These are phyloP conservation scores for Spergularia marina DNA, from an alignment of 148 eudicot genomes.

Conservation along the genomic window DNA sequence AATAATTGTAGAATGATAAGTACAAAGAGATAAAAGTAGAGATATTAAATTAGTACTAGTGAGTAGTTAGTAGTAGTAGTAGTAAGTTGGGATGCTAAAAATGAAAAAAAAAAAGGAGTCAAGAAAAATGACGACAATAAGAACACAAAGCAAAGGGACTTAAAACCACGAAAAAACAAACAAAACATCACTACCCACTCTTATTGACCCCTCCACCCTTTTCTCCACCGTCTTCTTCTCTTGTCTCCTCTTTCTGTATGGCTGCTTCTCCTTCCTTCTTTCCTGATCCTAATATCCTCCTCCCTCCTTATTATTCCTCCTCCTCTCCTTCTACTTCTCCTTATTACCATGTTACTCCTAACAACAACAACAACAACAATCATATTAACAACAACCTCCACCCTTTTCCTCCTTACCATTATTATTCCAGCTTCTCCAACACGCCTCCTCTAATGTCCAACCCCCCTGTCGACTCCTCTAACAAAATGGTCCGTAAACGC, in stretches of 20 bases:
- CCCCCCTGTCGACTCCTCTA: background rate
- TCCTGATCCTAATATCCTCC: slow-evolving; percentile 33
- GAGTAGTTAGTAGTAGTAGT: background rate
- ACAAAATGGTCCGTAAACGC: slow-evolving; percentile 63
- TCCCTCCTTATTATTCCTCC: slow-evolving; percentile 2
- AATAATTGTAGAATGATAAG: no score
- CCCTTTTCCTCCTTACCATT: no score
- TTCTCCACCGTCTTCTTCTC: background rate
- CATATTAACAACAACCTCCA: background rate
- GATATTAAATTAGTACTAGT: background rate
- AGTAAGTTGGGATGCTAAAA: slow-evolving; percentile 26
- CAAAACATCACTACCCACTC: slow-evolving; percentile 21
- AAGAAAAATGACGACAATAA: slow-evolving; percentile 29
- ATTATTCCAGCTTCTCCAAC: background rate
- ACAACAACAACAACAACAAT: slow-evolving; percentile 2
- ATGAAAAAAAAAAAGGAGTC: slow-evolving; percentile 7
- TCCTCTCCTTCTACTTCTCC: background rate
- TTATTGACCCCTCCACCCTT: slow-evolving; percentile 3
- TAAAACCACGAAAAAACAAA: slow-evolving; percentile 3
- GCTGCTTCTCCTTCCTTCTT: slow-evolving; percentile 37
- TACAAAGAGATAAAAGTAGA: background rate
- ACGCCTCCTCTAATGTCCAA: slow-evolving; percentile 10
- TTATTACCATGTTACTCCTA: background rate
- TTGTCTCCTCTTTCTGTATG: slow-evolving; percentile 30
- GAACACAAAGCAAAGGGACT: slow-evolving; percentile 16